Evolutionary conservation across 192 early-diverging fungal genomes (phyloP), one percentile per base, ranked within the genome.

Genomic region (Coemansia interrupta): DNA sequence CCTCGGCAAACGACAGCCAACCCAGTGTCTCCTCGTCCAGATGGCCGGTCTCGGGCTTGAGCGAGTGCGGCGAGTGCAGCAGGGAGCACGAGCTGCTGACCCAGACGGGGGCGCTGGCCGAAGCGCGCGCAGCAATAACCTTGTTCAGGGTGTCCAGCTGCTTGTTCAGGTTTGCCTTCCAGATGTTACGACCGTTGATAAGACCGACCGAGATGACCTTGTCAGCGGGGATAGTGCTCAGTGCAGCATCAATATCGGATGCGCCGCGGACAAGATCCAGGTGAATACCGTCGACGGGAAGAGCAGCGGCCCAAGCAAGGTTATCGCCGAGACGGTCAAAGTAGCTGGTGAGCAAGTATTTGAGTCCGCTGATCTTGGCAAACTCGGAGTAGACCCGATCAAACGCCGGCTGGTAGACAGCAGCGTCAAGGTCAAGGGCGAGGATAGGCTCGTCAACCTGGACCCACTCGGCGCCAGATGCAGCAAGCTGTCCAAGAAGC

Each of bases 151-250:
- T 63, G 15, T 66, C 76, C 29, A 97, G 81, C 49, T 91, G 87
- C 58, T 81, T 73, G 57, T 71, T 81, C 43, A 96, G 70, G 82
- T 97, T 90, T 58, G 86, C 83, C 83, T 94, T 95, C 96, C 96
- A 98, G 78, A 98, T 89, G 86, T 98, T 97, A 61, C 96, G 89
- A 40, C 96, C 96, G 78, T 97, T 88, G 57, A 98, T 84, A 42
- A 98, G 81, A 73, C 96, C 96, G 54, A 92, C 80, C n/a, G 93
- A 96, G n/a, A 98, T 82, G 41, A 83, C 63, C 66, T 90, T 77
- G 60, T 79, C 80, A 18, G 70, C 66, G 32, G 82, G 80, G 29
- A 90, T 68, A 43, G 78, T 39, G 56, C 77, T 73, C 48, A 93
- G 64, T 43, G 92, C 83, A 29, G 73, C 59, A 58, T 94, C 87